Base-by-base conservation (phyloP, 2,329 filamentous ascomycete species). In the Talaromyces sp. region DNA sequence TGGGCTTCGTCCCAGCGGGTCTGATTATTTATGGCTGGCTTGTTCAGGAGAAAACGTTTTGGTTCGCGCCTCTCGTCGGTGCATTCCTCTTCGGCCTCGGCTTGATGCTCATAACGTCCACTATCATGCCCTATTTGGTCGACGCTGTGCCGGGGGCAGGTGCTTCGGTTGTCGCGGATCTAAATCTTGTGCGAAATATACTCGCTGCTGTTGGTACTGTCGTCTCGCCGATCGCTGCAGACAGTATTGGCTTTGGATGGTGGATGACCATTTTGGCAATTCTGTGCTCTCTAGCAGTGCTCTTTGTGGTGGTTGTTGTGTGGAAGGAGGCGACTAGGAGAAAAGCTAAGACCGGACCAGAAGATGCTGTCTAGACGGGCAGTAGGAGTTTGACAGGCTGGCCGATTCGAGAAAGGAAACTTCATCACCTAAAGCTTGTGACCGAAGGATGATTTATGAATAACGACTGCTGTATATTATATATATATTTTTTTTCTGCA, bases 121-220 rank as follows among this genome's bases (percentile, higher is more conserved):
- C 59, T 7, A 52, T 61, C 13, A 61, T 61, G 59, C 59, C 59
- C 17, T 61, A 59, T 37, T 36, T 61, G 22, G 56, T 61, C 5
- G 59, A 61, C 40, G 17, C 59, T 15, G 55, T 46, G n/a, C 59
- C 59, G 1, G 56, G 59, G 15, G 43, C 43, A 7, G 59, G 59
- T 40, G 59, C 59, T 45, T 61, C 59, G 2, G 56, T 61, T 36
- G 56, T 61, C 17, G 59, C 59, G 19, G 52, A 61, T 59, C 35
- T 61, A 11, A 61, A 59, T 25, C 37, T 61, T 19, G 56, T 61
- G 10, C 51, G 56, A 6, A 61, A 61, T 22, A 35, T 61, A 19
- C 48, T 61, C 13, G 59, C 59, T 1, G 59, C 56, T 31, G 35
- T 61, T 28, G 59, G 59, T n/a, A 61, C 56, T 37, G 28, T 55